Conservation (phyloP, 345 rosid species). For the Hirschfeldia incana region DNA sequence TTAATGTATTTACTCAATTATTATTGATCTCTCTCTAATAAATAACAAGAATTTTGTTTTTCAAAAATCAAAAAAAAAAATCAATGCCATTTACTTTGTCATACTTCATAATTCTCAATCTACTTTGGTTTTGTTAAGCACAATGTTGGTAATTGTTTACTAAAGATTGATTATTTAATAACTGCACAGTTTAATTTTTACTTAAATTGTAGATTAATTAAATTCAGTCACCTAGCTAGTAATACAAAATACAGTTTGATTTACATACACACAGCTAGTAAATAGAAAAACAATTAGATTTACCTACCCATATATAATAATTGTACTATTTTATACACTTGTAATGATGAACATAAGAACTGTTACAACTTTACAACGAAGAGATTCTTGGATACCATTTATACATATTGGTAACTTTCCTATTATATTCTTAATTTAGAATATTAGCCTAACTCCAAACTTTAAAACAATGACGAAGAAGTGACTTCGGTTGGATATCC, state of each 20-base stretch:
- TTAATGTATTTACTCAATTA: background rate
- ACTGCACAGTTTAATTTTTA: too few relatives aligned
- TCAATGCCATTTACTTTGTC: background rate
- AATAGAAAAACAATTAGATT: background rate
- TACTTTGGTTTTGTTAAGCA: too few relatives aligned
- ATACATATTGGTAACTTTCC: background rate
- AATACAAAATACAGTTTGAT: background rate
- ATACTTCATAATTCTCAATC: background rate
- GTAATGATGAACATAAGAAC: background rate
- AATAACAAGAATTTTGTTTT: too few relatives aligned
- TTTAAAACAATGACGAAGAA: background rate
- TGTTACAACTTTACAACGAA: background rate
- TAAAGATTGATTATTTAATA: too few relatives aligned
- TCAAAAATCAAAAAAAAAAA: too few relatives aligned
- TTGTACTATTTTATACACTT: background rate
- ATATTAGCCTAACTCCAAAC: background rate
- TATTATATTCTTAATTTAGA: background rate
- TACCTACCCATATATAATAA: background rate
- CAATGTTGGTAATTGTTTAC: too few relatives aligned
- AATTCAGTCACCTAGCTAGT: background rate
- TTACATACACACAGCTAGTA: background rate
- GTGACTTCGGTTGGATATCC: constrained; percentile 19
- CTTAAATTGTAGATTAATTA: background rate
- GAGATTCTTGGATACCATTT: background rate
- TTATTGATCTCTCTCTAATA: too few relatives aligned